phyloP scores from a whole-genome alignment of 768 basidiomycete species.

The Xerocomellus dryophilus region DNA sequence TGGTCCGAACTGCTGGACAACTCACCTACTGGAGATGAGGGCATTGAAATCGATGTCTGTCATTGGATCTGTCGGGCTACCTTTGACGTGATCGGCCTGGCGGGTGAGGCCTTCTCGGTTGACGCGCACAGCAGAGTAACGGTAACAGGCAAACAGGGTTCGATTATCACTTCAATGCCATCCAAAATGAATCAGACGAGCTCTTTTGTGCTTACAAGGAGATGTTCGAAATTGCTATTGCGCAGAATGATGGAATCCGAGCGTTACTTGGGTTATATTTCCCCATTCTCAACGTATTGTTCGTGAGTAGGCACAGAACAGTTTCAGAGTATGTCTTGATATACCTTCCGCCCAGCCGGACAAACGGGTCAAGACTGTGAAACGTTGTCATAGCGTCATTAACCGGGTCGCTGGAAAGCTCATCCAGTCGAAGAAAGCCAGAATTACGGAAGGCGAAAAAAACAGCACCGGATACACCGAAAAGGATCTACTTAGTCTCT shows the following conservation, averaged over 20 bases:
- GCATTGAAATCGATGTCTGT: constrained; percentile 62
- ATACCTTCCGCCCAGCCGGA: constrained; percentile 46
- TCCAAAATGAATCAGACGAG: constrained; percentile 75
- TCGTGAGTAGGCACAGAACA: constrained; percentile 43
- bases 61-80: constrained; percentile 81
- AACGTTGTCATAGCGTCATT: constrained; percentile 60
- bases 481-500: constrained; percentile 72
- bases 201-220: constrained; percentile 79
- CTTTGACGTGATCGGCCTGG: constrained; percentile 89
- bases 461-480: constrained; percentile 51
- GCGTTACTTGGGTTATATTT: constrained; percentile 54
- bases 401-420: constrained; percentile 68
- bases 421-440: constrained; percentile 75
- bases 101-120: constrained; percentile 46
- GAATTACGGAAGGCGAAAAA: constrained; percentile 59
- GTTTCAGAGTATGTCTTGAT: not conserved
- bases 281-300: constrained; percentile 51
- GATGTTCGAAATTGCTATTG: constrained; percentile 74
- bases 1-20: constrained; percentile 51
- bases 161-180: constrained; percentile 82
- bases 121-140: constrained; percentile 2
- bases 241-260: constrained; percentile 47
- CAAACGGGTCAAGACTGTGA: constrained; percentile 44
- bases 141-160: constrained; percentile 53
- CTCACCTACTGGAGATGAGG: constrained; percentile 16